phyloP scores from a whole-genome alignment of 2,329 filamentous ascomycete species.

The Endocalyx cinctus region DNA sequence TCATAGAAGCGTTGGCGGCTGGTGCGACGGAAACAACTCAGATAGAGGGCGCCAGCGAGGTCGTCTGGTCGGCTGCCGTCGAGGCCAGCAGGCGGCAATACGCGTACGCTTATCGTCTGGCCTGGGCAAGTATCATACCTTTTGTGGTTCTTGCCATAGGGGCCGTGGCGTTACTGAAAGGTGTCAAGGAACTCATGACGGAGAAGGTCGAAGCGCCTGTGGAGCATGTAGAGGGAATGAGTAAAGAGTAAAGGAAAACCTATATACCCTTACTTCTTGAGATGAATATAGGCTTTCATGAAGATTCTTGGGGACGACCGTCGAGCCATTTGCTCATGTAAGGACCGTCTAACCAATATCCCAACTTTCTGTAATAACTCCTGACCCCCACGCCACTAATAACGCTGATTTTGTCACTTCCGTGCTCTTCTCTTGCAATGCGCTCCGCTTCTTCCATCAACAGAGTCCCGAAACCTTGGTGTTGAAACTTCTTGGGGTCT shows the following conservation, averaged over 20 bases:
- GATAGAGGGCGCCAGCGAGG: slow-evolving; percentile 29
- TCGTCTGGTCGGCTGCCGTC: slow-evolving; percentile 33
- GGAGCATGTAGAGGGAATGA: slow-evolving; percentile 32
- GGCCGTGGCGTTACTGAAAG: slow-evolving; percentile 38
- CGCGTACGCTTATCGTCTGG: slow-evolving; percentile 42
- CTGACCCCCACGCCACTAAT: slow-evolving; percentile 97
- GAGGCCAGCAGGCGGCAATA: slow-evolving; percentile 40
- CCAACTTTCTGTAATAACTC: slow-evolving; percentile 90
- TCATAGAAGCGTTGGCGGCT: slow-evolving; percentile 34
- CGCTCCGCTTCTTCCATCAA: slow-evolving; percentile 97
- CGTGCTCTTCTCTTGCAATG: slow-evolving; percentile 91
- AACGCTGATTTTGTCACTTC: slow-evolving; percentile 89
- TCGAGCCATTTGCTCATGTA: slow-evolving; percentile 70
- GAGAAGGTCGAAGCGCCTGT: slow-evolving; percentile 50
- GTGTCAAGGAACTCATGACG: slow-evolving; percentile 48
- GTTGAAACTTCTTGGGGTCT: slow-evolving; percentile 95
- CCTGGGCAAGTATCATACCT: slow-evolving; percentile 46
- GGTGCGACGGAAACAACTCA: slow-evolving; percentile 24
- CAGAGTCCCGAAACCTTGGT: slow-evolving; percentile 93
- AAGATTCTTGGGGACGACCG: slow-evolving; percentile 30
- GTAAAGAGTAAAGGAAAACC: too few species aligned
- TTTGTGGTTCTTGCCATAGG: slow-evolving; percentile 46
- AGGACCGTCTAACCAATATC: slow-evolving; percentile 89
- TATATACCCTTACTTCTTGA: too few species aligned
- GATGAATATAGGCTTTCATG: too few species aligned